Percentiles rank a stretch among this genome's conserved stretches.
Evolutionary conservation across 495 filamentous ascomycete species (phyloP).

Genomic region (Podospora pseudopauciseta): DNA sequence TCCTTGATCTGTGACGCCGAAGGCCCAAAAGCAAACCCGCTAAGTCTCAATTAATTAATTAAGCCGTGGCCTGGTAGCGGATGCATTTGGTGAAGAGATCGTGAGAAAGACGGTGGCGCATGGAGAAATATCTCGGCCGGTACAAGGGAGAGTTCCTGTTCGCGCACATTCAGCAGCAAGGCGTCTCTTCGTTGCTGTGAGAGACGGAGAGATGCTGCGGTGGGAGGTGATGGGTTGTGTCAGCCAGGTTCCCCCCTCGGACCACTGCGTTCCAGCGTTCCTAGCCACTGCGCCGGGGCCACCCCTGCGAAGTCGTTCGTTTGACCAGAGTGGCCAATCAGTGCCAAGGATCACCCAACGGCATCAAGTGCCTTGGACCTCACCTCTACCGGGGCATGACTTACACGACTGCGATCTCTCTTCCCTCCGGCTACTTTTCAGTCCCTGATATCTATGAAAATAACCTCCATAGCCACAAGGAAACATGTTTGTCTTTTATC

Average conservation of each 20-base stretch:
- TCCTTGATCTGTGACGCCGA: neutral
- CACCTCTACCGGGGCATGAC: neutral
- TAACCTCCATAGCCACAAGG: neutral
- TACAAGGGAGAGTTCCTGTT: neutral
- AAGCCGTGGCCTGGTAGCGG: neutral
- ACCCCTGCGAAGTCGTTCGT: slow-evolving; percentile 1
- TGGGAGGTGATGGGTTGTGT: neutral
- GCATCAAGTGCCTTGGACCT: neutral
- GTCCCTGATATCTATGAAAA: no score
- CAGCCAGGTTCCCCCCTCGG: neutral
- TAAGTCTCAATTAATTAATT: neutral
- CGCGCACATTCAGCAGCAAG: neutral
- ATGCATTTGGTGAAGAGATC: neutral
- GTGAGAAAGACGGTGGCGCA: neutral
- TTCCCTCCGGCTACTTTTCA: neutral
- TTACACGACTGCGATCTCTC: no score
- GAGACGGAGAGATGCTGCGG: neutral
- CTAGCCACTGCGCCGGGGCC: slow-evolving; percentile 8
- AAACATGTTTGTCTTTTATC: neutral
- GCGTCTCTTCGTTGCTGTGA: neutral
- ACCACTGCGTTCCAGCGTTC: slow-evolving; percentile 4
- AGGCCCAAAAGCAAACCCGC: neutral
- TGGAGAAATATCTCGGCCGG: neutral
- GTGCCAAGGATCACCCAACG: slow-evolving; percentile 9
- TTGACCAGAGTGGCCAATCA: slow-evolving; percentile 16